These are phyloP conservation scores for Ammopiptanthus mongolicus DNA, from an alignment of 306 rosid genomes.

Conservation along the genomic window DNA sequence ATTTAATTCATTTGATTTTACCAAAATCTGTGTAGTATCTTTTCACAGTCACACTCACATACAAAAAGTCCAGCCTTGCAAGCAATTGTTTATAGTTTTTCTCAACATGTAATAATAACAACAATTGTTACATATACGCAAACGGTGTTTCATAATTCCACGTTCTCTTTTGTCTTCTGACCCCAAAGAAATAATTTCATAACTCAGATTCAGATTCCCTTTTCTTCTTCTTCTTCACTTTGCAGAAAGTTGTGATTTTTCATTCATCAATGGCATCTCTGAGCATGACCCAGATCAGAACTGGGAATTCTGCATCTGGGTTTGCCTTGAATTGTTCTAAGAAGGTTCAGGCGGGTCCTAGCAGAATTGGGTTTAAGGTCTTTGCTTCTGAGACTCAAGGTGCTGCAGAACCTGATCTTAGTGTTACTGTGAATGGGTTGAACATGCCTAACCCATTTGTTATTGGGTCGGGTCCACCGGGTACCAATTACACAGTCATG, in stretches of 20 bases:
- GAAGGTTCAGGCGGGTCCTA: conserved; percentile 31
- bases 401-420: conserved; percentile 75
- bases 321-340: conserved; percentile 31
- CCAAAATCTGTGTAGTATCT: background rate
- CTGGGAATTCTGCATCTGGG: conserved; percentile 47
- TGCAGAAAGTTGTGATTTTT: conserved; percentile 21
- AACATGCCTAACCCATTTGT: conserved; percentile 91
- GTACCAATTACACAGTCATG: conserved; percentile 98
- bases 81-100: conserved; percentile 6
- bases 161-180: conserved; percentile 11
- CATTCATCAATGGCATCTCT: conserved; percentile 60
- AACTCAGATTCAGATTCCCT: conserved; percentile 59
- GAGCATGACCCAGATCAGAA: conserved; percentile 49
- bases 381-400: conserved; percentile 48
- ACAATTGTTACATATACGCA: conserved; percentile 17
- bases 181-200: conserved; percentile 1
- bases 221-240: background rate
- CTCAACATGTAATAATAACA: no score
- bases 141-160: conserved; percentile 30
- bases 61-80: background rate
- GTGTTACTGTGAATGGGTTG: conserved; percentile 81
- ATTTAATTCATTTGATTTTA: background rate
- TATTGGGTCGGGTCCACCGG: conserved; percentile 97
- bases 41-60: background rate
- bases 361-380: conserved; percentile 58